Base-by-base conservation (phyloP, 2,329 filamentous ascomycete genomes). In the Aspergillus fumigatiaffinis region DNA sequence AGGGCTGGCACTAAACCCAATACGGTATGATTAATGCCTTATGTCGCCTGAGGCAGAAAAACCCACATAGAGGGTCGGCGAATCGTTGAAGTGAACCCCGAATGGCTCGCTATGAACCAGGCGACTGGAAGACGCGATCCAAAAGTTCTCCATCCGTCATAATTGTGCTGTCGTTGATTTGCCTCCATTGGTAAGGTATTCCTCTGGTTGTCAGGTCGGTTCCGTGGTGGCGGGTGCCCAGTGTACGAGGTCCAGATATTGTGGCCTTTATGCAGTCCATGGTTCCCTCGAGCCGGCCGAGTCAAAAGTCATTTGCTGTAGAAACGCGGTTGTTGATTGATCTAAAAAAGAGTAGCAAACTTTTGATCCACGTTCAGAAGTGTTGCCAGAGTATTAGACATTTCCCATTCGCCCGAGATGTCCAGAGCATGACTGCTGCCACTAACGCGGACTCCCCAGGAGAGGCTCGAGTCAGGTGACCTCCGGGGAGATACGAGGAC, bases 41-140 rank as follows among this genome's bases (percentile, higher is more conserved):
- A 7, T 38, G 14, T 17, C 6, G 32, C 32, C 32, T 38, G 32
- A 38, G 32, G 32, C 32, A n/a, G 32, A n/a, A 38, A 35, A 17
- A 6, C 14, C 14, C 14, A 38, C 12, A 38, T 35, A 38, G 14
- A 38, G 32, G 32, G 32, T 38, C 32, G 14, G 32, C 6, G 14
- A 38, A 38, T 38, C 14, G 14, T 7, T 1, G 32, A 7, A 6
- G 4, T 6, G 56, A 46, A 47, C 32, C 47, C 20, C 50, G 28
- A 60, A 64, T 64, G 46, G 25, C 46, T 17, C 32, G 4, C 32
- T 38, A 17, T 38, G 14, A 17, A 6, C 14, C 32, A 17, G 32
- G 5, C 2, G 14, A 38, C 32, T 17, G 32, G 32, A 17, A 17
- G 14, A 38, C 14, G 32, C 14, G 32, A 38, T 17, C 14, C 14